Percentiles rank a stretch among this genome's conserved stretches.
Conservation (phyloP, 2,329 filamentous ascomycete genomes). For the Reticulascus tulasneorum region DNA sequence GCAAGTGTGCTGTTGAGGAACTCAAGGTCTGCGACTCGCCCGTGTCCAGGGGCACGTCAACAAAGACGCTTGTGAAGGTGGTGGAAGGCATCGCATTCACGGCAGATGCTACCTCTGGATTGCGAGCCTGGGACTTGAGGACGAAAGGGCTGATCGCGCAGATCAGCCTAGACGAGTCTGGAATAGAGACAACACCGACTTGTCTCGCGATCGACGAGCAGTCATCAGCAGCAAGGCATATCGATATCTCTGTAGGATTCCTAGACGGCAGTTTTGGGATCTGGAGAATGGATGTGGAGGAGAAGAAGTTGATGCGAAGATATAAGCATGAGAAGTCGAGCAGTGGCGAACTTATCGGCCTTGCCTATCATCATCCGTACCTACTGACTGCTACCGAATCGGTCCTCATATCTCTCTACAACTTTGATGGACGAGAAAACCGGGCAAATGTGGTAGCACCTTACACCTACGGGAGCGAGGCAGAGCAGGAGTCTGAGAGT, state of each 20-base stretch:
- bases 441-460: conserved; percentile 10
- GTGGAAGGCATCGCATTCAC: conserved; percentile 75
- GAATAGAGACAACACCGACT: conserved; percentile 41
- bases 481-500: conserved; percentile 7
- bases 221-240: conserved; percentile 32
- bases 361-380: conserved; percentile 73
- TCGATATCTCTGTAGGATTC: conserved; percentile 68
- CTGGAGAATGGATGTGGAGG: conserved; percentile 54
- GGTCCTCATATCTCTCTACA: conserved; percentile 74
- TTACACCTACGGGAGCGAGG: neutral
- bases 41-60: conserved; percentile 20
- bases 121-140: conserved; percentile 76
- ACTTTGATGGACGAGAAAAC: conserved; percentile 41
- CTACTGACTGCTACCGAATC: conserved; percentile 72
- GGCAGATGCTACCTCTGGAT: conserved; percentile 62
- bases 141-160: conserved; percentile 57
- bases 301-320: conserved; percentile 38
- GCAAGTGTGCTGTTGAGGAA: conserved; percentile 75
- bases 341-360: conserved; percentile 62
- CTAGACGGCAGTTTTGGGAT: conserved; percentile 67
- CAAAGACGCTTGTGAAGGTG: conserved; percentile 71
- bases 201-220: conserved; percentile 63
- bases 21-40: conserved; percentile 52
- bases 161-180: conserved; percentile 25
- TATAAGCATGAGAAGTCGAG: conserved; percentile 60